A percentile compares a stretch with the other conserved stretches of the same genome.
These are phyloP conservation scores for Ganoderma sinense DNA, from an alignment of 1,284 basidiomycete species.

Conservation along the genomic window DNA sequence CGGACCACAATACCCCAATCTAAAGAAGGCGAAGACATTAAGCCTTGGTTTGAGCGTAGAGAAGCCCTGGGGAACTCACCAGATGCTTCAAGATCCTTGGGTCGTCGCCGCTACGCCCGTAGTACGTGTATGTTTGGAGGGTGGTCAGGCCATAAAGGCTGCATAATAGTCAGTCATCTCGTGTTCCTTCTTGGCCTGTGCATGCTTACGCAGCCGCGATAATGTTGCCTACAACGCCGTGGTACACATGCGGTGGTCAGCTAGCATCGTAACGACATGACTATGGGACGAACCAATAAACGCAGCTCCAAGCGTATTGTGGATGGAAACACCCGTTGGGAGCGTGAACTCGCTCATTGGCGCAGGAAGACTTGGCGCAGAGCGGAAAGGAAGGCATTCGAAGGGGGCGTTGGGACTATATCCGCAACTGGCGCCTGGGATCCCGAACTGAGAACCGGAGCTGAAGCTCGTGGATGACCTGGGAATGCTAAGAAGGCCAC, in stretches of 20 bases:
- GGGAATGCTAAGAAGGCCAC: background rate
- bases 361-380: background rate
- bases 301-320: constrained; percentile 21
- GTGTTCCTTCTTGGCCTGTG: too few relatives aligned
- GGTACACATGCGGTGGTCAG: background rate
- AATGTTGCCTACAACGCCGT: constrained; percentile 15
- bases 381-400: background rate
- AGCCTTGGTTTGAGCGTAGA: background rate
- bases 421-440: background rate
- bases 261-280: background rate
- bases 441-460: background rate
- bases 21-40: background rate
- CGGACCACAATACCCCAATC: constrained; percentile 4
- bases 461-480: background rate
- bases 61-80: constrained; percentile 10
- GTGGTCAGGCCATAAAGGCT: constrained; percentile 34
- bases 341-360: background rate
- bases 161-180: background rate
- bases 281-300: constrained; percentile 16
- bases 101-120: constrained; percentile 19
- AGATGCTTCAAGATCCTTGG: constrained; percentile 18
- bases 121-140: constrained; percentile 32
- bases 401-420: background rate
- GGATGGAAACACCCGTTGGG: background rate
- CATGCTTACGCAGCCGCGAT: constrained; percentile 4